Percentiles rank a stretch among this genome's conserved stretches.
Conservation (phyloP, 2,329 filamentous ascomycete species). For the Clathrospora elynae region DNA sequence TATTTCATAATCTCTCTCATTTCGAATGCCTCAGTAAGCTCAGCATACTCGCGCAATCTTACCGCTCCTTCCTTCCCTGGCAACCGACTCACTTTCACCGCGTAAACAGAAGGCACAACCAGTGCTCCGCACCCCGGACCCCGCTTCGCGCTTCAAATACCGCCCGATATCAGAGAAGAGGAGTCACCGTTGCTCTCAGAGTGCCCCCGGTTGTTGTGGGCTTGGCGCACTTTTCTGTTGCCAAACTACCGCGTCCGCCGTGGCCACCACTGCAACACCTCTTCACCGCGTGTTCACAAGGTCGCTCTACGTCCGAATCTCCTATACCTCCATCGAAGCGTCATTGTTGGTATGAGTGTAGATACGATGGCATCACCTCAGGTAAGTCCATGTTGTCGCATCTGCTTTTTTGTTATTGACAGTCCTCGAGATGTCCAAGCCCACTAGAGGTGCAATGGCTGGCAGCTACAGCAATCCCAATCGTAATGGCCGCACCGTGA, state of each 20-base stretch:
- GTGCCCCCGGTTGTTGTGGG: slow-evolving; percentile 2
- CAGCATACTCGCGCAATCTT: neutral
- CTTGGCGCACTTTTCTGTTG: slow-evolving; percentile 4
- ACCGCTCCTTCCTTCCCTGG: slow-evolving; percentile 2
- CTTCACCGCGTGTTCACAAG: too few relatives aligned
- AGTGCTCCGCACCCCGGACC: neutral
- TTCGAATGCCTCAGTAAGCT: too few relatives aligned
- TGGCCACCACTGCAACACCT: neutral
- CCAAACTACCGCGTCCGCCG: slow-evolving; percentile 2
- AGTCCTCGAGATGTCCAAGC: slow-evolving; percentile 13
- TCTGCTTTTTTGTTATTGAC: slow-evolving; percentile 12
- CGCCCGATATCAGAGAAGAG: slow-evolving; percentile 1
- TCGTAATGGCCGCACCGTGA: slow-evolving; percentile 1
- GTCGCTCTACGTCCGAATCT: neutral
- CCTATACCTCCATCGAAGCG: neutral
- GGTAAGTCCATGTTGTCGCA: slow-evolving; percentile 12
- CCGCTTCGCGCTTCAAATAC: slow-evolving; percentile 1
- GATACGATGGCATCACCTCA: slow-evolving; percentile 12
- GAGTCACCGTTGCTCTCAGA: neutral
- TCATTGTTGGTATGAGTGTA: neutral
- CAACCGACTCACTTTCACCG: slow-evolving; percentile 6
- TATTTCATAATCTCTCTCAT: too few relatives aligned
- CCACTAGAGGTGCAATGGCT: slow-evolving; percentile 1
- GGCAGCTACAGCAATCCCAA: neutral
- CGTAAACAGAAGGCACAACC: slow-evolving; percentile 10